These are phyloP conservation scores for Rhodotorula sp. DNA, from an alignment of 1,284 basidiomycete genomes.

Conservation along the genomic window DNA sequence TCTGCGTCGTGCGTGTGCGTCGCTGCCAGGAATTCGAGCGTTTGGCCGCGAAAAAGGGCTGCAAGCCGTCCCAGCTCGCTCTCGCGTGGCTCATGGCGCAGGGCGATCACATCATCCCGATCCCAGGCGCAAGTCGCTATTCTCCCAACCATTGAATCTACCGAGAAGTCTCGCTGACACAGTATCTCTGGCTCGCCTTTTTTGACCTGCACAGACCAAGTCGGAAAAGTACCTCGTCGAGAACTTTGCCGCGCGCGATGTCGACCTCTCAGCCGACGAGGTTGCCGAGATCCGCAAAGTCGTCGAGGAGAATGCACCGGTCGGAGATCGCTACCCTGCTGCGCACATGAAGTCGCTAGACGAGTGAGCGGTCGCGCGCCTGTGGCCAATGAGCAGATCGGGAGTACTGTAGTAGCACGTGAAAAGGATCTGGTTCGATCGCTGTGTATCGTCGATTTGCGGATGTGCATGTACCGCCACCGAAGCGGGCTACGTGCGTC, in stretches of 20 bases:
- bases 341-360: conserved; percentile 3
- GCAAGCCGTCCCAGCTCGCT: conserved; percentile 58
- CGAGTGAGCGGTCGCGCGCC: not conserved
- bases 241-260: conserved; percentile 20
- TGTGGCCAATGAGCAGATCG: too few relatives aligned
- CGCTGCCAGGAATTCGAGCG: conserved; percentile 53
- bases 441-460: too few relatives aligned
- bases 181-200: too few relatives aligned
- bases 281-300: conserved; percentile 5
- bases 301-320: not conserved
- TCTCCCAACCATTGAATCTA: too few relatives aligned
- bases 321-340: not conserved
- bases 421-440: too few relatives aligned
- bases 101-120: conserved; percentile 55
- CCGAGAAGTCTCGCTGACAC: too few relatives aligned
- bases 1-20: conserved; percentile 39
- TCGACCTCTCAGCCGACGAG: not conserved
- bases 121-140: conserved; percentile 42
- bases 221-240: conserved; percentile 29
- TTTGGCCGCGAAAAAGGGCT: conserved; percentile 55
- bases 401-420: too few relatives aligned
- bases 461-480: too few relatives aligned
- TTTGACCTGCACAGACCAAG: conserved; percentile 17
- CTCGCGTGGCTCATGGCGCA: conserved; percentile 63
- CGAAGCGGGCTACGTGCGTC: too few relatives aligned